A percentile compares a stretch with the other conserved stretches of the same genome.
Evolutionary conservation across 2,329 filamentous ascomycete genomes (phyloP).

Genomic region (Pseudocercospora cruenta): DNA sequence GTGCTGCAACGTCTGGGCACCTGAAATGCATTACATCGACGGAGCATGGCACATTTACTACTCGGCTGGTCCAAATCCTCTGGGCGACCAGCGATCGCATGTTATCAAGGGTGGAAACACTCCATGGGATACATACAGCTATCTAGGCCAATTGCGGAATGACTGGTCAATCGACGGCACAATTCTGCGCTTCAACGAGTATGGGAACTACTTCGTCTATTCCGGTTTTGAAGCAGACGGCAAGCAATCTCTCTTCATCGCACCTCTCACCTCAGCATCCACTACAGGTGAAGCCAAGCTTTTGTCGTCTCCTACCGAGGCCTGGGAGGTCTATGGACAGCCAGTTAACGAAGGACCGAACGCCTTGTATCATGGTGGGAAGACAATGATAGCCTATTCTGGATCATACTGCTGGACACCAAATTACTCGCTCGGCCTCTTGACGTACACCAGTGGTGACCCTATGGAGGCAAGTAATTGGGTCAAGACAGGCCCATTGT

Average conservation of each 20-base stretch:
- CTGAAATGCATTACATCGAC: constrained; percentile 58
- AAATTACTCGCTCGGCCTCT: constrained; percentile 57
- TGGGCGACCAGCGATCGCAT: constrained; percentile 56
- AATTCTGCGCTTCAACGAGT: constrained; percentile 52
- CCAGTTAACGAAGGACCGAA: constrained; percentile 61
- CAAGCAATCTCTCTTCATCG: constrained; percentile 49
- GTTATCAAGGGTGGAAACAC: constrained; percentile 56
- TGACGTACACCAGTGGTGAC: constrained; percentile 59
- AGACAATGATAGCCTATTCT: constrained; percentile 58
- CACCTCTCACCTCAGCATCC: constrained; percentile 46
- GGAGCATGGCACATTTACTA: constrained; percentile 61
- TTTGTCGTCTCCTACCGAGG: constrained; percentile 55
- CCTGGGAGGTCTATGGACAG: constrained; percentile 54
- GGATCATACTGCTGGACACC: constrained; percentile 62
- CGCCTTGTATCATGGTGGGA: constrained; percentile 58
- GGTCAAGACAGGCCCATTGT: constrained; percentile 58
- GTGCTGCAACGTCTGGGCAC: constrained; percentile 61
- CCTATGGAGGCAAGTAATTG: constrained; percentile 52
- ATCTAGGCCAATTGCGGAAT: constrained; percentile 51
- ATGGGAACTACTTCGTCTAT: constrained; percentile 57
- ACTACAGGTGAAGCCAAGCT: constrained; percentile 52
- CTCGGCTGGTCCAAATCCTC: constrained; percentile 51
- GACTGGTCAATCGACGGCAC: constrained; percentile 61
- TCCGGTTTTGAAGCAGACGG: constrained; percentile 47
- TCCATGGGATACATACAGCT: constrained; percentile 58